Percentiles rank a stretch among this genome's conserved stretches.
Conservation (phyloP, 441 rosid genomes). For the Flueggea neowawraea region DNA sequence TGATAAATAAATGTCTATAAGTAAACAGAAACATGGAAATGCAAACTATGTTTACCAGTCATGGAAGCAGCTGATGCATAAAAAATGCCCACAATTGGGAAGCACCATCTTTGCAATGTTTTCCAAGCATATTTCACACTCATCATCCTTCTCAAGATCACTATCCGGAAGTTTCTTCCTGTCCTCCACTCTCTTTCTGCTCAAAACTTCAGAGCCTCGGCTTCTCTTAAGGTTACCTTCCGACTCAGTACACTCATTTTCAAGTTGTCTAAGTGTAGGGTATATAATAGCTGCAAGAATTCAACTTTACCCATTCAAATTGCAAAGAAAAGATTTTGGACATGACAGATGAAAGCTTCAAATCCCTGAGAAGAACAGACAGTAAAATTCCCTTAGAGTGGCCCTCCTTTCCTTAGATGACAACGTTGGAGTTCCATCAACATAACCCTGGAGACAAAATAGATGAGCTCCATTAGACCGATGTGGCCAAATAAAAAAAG, state of each 20-base stretch:
- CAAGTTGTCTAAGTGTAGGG: slow-evolving; percentile 59
- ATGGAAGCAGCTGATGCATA: slow-evolving; percentile 56
- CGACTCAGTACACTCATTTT: slow-evolving; percentile 32
- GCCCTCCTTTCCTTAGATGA: slow-evolving; percentile 62
- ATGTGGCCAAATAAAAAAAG: too few relatives aligned
- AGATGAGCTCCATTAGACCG: too few relatives aligned
- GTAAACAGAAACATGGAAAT: background rate
- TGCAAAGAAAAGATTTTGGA: background rate
- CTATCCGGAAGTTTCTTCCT: slow-evolving; percentile 22
- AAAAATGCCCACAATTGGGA: slow-evolving; percentile 57
- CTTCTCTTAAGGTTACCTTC: slow-evolving; percentile 26
- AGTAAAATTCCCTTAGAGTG: slow-evolving; percentile 60
- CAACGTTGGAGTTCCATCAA: slow-evolving; percentile 56
- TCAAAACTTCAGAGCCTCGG: background rate
- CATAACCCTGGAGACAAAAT: slow-evolving; percentile 39
- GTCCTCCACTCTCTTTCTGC: slow-evolving; percentile 27
- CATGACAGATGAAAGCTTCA: background rate
- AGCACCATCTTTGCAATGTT: slow-evolving; percentile 44
- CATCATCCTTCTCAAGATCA: slow-evolving; percentile 47
- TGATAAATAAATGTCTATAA: too few relatives aligned
- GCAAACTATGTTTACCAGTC: slow-evolving; percentile 39
- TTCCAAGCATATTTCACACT: slow-evolving; percentile 76
- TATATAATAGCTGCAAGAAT: slow-evolving; percentile 54
- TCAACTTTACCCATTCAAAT: slow-evolving; percentile 10
- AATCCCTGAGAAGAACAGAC: slow-evolving; percentile 26